Evolutionary conservation across 148 eudicot genomes (phyloP), one percentile per base, ranked within the genome.

Genomic region (Suaeda aralocaspica): DNA sequence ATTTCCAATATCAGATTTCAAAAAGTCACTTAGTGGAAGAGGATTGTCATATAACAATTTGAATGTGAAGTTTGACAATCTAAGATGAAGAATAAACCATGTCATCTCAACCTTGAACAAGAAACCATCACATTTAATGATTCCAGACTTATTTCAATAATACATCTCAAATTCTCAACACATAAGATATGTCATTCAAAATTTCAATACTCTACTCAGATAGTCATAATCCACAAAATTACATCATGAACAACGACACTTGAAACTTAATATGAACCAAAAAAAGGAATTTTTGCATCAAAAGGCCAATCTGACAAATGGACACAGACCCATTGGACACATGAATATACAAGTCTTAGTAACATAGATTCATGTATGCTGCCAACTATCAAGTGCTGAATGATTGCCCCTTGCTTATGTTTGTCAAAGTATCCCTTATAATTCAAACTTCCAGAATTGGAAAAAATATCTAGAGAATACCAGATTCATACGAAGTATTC

Each of bases 1-100:
- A n/a, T 14, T 33, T 70, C 64, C 50, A 76, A 24, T 2, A 29
- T 74, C 75, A 76, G 42, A 71, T 69, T n/a, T n/a, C 25, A 21
- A 49, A 72, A 30, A 42, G 21, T 36, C 28, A 25, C 66, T 51
- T 14, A 63, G 33, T 70, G 49, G 25, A 11, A 59, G 66, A 71
- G 44, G 18, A 19, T 34, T 14, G 24, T 41, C 11, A 36, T 33
- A 31, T 29, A 64, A 55, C 46, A 62, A 19, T 31, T 19, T 10
- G 18, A 30, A 10, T 22, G 15, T 12, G 22, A 59, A 34, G 16
- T 14, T 56, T 44, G 12, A 46, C 28, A 70, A 70, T n/a, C 21
- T 57, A 12, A 22, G 68, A 61, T 34, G 29, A 33, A 62, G 21
- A 9, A 74, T 34, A 18, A 6, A 66, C 16, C 13, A 45, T 6